These are phyloP conservation scores for Zymoseptoria brevis DNA, from an alignment of 2,329 filamentous ascomycete genomes.

Conservation along the genomic window DNA sequence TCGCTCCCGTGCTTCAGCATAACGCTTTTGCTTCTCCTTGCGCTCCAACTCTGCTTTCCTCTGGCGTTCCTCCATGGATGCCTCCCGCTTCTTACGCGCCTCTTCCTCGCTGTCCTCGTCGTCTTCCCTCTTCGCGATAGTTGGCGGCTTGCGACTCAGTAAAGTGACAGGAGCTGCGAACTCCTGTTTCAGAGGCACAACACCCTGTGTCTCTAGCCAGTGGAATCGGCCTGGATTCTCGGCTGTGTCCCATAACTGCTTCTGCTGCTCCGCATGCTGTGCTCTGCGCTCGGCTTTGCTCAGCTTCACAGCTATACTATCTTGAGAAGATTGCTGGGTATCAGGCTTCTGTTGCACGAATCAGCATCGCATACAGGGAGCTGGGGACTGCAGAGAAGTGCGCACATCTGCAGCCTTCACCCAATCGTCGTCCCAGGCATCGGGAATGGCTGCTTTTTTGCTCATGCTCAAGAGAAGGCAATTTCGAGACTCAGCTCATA, in stretches of 20 bases:
- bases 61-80: constrained; percentile 68
- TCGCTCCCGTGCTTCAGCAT: constrained; percentile 80
- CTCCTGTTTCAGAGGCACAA: constrained; percentile 54
- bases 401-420: constrained; percentile 65
- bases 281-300: constrained; percentile 71
- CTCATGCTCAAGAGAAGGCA: constrained; percentile 28
- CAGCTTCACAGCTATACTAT: constrained; percentile 43
- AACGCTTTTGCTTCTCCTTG: constrained; percentile 83
- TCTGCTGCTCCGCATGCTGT: constrained; percentile 74
- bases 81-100: constrained; percentile 51
- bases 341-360: constrained; percentile 31
- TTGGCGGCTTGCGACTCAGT: constrained; percentile 68
- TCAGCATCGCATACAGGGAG: neutral
- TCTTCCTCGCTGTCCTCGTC: constrained; percentile 60
- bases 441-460: constrained; percentile 47
- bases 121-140: constrained; percentile 53
- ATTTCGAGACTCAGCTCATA: neutral
- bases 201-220: constrained; percentile 59
- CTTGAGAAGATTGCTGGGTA: constrained; percentile 22
- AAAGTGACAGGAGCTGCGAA: constrained; percentile 81
- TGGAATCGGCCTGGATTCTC: constrained; percentile 68
- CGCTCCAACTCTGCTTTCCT: constrained; percentile 69
- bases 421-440: constrained; percentile 94
- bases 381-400: neutral
- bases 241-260: constrained; percentile 84